These are phyloP conservation scores for Claviceps paspali DNA, from an alignment of 2,329 filamentous ascomycete species.

Conservation along the genomic window DNA sequence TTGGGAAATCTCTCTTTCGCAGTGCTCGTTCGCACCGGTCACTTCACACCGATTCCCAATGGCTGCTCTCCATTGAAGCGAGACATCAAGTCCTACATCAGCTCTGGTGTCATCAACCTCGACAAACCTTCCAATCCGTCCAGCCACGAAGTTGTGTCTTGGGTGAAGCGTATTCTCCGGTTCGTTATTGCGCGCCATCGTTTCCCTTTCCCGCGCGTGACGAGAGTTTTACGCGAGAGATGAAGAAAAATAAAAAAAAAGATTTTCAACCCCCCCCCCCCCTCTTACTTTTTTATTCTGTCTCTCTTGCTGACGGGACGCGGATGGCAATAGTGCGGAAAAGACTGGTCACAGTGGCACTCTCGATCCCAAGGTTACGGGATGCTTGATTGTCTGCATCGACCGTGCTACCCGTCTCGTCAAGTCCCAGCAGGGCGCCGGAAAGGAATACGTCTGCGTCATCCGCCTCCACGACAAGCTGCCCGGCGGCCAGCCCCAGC, in stretches of 20 bases:
- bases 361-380: slow-evolving; percentile 94
- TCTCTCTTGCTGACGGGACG: not conserved
- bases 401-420: slow-evolving; percentile 94
- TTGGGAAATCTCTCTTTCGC: not conserved
- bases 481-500: slow-evolving; percentile 82
- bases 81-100: slow-evolving; percentile 93
- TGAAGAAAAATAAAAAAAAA: too few relatives aligned
- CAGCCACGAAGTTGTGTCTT: slow-evolving; percentile 96
- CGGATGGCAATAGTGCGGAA: slow-evolving; percentile 33
- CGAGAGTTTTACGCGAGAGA: too few relatives aligned
- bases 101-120: slow-evolving; percentile 95
- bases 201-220: too few relatives aligned
- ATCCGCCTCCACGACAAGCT: slow-evolving; percentile 92
- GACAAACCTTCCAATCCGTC: slow-evolving; percentile 80
- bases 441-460: slow-evolving; percentile 97
- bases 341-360: slow-evolving; percentile 98
- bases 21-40: slow-evolving; percentile 86
- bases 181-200: slow-evolving; percentile 24
- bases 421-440: slow-evolving; percentile 96
- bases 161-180: slow-evolving; percentile 96
- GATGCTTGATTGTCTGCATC: slow-evolving; percentile 87
- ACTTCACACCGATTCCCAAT: slow-evolving; percentile 92
- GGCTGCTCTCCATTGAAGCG: slow-evolving; percentile 84
- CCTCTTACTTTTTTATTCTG: not conserved
- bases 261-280: too few relatives aligned